These are phyloP conservation scores for Lanzia echinophila DNA, from an alignment of 2,329 filamentous ascomycete genomes.

Conservation along the genomic window DNA sequence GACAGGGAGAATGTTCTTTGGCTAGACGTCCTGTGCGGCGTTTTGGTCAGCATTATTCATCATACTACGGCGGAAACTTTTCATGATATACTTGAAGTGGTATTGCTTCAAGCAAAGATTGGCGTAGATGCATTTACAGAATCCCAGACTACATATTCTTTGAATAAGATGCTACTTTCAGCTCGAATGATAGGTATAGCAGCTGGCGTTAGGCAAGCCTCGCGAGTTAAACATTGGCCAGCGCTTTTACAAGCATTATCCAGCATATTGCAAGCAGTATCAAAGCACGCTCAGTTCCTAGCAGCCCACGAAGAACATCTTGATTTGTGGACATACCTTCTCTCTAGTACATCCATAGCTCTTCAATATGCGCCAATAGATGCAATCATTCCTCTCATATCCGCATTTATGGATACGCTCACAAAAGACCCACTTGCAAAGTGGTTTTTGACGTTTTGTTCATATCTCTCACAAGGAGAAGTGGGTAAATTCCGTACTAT, in stretches of 20 bases:
- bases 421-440: constrained; percentile 57
- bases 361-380: constrained; percentile 76
- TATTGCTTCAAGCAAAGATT: constrained; percentile 45
- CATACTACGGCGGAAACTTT: constrained; percentile 72
- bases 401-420: constrained; percentile 57
- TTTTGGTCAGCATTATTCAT: constrained; percentile 76
- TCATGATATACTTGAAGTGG: constrained; percentile 54
- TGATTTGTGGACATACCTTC: constrained; percentile 49
- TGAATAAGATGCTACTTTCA: constrained; percentile 42
- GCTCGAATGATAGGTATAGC: constrained; percentile 59
- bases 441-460: constrained; percentile 82
- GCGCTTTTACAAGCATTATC: constrained; percentile 51
- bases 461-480: constrained; percentile 69
- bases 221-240: constrained; percentile 67
- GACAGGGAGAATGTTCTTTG: constrained; percentile 40
- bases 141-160: constrained; percentile 25
- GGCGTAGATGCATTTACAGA: constrained; percentile 35
- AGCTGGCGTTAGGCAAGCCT: constrained; percentile 75
- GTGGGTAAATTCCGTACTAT: constrained; percentile 68
- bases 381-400: constrained; percentile 63
- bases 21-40: constrained; percentile 64
- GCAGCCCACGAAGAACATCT: constrained; percentile 28
- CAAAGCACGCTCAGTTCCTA: constrained; percentile 32
- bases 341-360: constrained; percentile 56
- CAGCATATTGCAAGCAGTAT: constrained; percentile 44